Percentiles rank a stretch among this genome's conserved stretches.
phyloP scores from a whole-genome alignment of 1,139 yeast genomes.

The Pichia norvegensis region DNA sequence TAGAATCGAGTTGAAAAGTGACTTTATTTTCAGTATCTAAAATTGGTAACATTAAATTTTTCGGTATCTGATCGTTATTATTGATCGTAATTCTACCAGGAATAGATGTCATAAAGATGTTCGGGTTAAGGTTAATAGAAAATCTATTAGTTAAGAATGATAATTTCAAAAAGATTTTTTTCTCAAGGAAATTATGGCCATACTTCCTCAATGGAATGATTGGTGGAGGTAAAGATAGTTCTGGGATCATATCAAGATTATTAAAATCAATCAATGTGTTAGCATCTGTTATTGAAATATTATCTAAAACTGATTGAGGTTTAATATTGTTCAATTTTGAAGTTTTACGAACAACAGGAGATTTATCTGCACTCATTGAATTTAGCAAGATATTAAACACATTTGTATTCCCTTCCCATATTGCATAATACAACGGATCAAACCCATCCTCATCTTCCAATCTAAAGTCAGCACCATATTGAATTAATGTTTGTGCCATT shows the following conservation, averaged over 20 bases:
- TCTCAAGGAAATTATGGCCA: slow-evolving; percentile 92
- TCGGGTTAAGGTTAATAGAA: slow-evolving; percentile 46
- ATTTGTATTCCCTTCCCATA: slow-evolving; percentile 85
- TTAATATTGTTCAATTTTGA: background rate
- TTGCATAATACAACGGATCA: slow-evolving; percentile 81
- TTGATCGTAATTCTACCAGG: slow-evolving; percentile 65
- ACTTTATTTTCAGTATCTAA: slow-evolving; percentile 65
- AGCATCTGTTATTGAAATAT: slow-evolving; percentile 5
- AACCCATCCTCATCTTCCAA: slow-evolving; percentile 77
- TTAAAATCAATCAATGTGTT: slow-evolving; percentile 11
- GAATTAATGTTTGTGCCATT: slow-evolving; percentile 64
- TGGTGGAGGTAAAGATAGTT: slow-evolving; percentile 89
- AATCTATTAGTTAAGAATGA: slow-evolving; percentile 55
- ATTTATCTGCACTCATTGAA: slow-evolving; percentile 22
- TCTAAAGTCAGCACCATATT: slow-evolving; percentile 63
- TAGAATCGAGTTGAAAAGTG: slow-evolving; percentile 78
- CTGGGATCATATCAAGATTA: slow-evolving; percentile 74
- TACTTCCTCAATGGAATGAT: slow-evolving; percentile 86
- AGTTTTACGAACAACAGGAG: background rate
- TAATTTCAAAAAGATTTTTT: slow-evolving; percentile 74
- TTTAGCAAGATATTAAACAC: slow-evolving; percentile 62
- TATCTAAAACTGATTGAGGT: background rate
- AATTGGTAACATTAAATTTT: slow-evolving; percentile 74
- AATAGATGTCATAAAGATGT: slow-evolving; percentile 36
- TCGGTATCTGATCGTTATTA: slow-evolving; percentile 74